Base-by-base conservation (phyloP, 2,329 filamentous ascomycete species). In the Leptographium radiaticola region DNA sequence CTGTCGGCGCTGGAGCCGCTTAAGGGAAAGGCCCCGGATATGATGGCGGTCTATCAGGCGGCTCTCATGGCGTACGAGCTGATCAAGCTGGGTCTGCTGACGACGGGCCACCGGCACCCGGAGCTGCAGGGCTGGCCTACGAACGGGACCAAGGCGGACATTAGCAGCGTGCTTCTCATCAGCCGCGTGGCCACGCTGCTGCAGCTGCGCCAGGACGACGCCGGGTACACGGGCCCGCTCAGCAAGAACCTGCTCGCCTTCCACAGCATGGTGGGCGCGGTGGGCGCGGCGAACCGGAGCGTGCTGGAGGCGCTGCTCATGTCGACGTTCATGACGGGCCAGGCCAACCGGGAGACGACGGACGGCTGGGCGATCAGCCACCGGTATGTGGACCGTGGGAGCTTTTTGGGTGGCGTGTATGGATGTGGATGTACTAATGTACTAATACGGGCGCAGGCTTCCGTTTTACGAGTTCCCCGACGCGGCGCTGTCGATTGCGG, bases 181-280 rank as follows among this genome's bases (percentile, higher is more conserved):
- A 93, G 89, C 60, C 85, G 93, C 42, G 85, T 90, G 57, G 87
- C 90, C 15, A 89, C 87, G 52, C 74, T 97, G 55, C 79, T 89
- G 51, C 88, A 86, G 63, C 75, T 97, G 57, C 81, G 83, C 36
- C 93, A 98, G 66, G 80, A 87, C 61, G 76, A 79, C 4, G 90
- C 91, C 61, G 93, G 93, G 34, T 98, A 96, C 68, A 96, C 91
- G 2, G 93, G 93, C 0, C 91, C 93, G 1, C 76, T 98, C 1
- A 95, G 89, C 73, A 85, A 93, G 67, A 89, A 91, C 60, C 75
- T 96, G 52, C 76, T 98, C 44, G 84, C 83, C 31, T 98, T 90
- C 72, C 86, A 89, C 57, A 90, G 89, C 1, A 75, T 97, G 55
- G 83, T 89, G 43, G 84, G 84, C 2, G 81, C 87, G 43, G 83